A percentile compares a stretch with the other conserved stretches of the same genome.
These are phyloP conservation scores for Prunus fruticosa DNA, from an alignment of 306 rosid species.

Conservation along the genomic window DNA sequence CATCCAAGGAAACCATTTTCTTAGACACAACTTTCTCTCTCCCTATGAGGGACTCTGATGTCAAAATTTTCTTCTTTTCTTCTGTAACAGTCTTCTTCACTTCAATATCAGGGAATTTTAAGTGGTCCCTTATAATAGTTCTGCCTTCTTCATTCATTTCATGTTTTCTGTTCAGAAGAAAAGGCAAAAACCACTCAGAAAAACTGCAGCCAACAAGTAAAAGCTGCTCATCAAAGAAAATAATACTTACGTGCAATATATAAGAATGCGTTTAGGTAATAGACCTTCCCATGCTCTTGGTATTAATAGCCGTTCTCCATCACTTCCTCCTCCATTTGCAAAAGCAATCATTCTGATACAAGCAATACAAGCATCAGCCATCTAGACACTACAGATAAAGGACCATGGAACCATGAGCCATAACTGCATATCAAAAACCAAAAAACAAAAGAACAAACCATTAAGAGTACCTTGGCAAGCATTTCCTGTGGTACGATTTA, in stretches of 20 bases:
- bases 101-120: constrained; percentile 43
- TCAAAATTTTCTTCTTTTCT: background rate
- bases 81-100: background rate
- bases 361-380: constrained; percentile 1
- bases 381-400: background rate
- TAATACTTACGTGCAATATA: constrained; percentile 65
- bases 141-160: constrained; percentile 33
- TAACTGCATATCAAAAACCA: too few relatives aligned
- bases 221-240: constrained; percentile 8
- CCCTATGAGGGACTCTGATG: constrained; percentile 8
- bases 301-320: constrained; percentile 21
- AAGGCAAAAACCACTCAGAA: constrained; percentile 8
- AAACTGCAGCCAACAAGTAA: background rate
- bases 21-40: constrained; percentile 21
- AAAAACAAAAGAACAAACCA: background rate
- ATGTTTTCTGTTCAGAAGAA: constrained; percentile 52
- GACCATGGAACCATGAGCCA: background rate
- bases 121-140: constrained; percentile 51
- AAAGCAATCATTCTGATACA: constrained; percentile 46
- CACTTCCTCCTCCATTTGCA: constrained; percentile 23
- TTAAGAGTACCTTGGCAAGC: constrained; percentile 55
- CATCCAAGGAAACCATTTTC: background rate
- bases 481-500: constrained; percentile 65
- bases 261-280: constrained; percentile 49
- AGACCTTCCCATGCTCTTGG: constrained; percentile 68